Base-by-base conservation (phyloP, 129 eudicot genomes). In the Heracleum sosnowskyi region DNA sequence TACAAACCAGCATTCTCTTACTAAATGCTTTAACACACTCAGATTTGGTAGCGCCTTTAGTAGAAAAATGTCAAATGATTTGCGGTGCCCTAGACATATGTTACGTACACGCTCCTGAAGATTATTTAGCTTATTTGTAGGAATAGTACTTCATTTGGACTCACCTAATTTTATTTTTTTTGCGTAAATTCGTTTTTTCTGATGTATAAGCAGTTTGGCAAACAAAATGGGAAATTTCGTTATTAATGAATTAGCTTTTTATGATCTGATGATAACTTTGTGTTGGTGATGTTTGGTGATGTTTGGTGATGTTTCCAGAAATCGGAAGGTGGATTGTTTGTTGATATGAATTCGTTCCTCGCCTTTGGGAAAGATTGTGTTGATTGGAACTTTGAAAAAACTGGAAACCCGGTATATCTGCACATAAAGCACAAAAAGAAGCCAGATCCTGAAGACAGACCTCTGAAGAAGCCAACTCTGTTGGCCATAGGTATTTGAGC, bases 351-450 rank as follows among this genome's bases (percentile, higher is more conserved):
- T 82, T 83, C 98, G 4, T 95, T 95, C 80, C 97, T 95, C 68
- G 98, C 98, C 62, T 95, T 91, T 49, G 98, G 97, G 46, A 91
- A 87, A 86, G 98, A 91, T 79, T 90, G 77, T 57, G 97, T 90
- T 39, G 83, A 69, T 41, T 95, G 98, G 98, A 95, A 95, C 80
- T 91, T 86, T 78, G 92, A 88, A 85, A 95, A 95, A 85, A 88
- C 90, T 47, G 93, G 93, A 51, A 87, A 90, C 72, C 91, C 98
- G 4, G 97, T 95, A 76, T 95, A 95, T 80, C 77, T 95, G 82
- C 97, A 87, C 75, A 91, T 95, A 4, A 90, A 91, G 87, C 96
- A 90, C 83, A 95, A 92, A 24, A 81, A 83, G 81, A 95, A 95
- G 90, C 86, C 81, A 36, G 91, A 88, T 80, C 83, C 92, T 41